Percentiles rank a stretch among this genome's conserved stretches.
Conservation (phyloP, 2,329 filamentous ascomycete genomes). For the Akanthomyces uredinophilus region DNA sequence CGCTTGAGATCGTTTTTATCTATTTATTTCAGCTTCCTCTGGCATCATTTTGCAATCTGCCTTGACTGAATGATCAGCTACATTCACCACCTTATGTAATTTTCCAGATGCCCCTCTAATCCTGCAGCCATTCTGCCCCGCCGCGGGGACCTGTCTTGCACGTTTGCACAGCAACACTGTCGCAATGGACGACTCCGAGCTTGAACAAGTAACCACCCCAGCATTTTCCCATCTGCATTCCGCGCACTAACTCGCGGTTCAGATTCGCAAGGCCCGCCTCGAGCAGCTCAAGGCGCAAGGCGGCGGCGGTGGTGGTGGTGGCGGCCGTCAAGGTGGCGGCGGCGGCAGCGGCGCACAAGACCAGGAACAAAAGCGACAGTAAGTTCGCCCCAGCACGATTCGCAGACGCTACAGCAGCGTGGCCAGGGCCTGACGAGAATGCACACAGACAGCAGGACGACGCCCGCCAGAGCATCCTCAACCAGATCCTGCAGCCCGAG, state of each 20-base stretch:
- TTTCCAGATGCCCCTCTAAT: conserved; percentile 8
- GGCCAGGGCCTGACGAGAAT: too few relatives aligned
- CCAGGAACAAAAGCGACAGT: conserved; percentile 57
- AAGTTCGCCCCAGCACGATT: conserved; percentile 14
- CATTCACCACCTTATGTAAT: not conserved
- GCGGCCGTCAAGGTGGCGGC: conserved; percentile 28
- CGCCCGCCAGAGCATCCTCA: conserved; percentile 70
- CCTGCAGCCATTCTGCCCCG: conserved; percentile 13
- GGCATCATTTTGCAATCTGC: too few relatives aligned
- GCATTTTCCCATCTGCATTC: not conserved
- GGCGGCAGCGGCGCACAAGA: conserved; percentile 34
- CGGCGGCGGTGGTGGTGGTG: conserved; percentile 43
- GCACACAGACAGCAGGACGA: conserved; percentile 51
- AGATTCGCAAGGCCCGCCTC: conserved; percentile 89
- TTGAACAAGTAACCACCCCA: conserved; percentile 32
- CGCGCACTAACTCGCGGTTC: conserved; percentile 7
- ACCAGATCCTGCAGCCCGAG: conserved; percentile 90
- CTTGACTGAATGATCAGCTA: too few relatives aligned
- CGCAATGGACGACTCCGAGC: conserved; percentile 40
- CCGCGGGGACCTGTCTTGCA: conserved; percentile 2
- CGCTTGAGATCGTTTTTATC: too few relatives aligned
- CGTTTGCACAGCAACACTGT: conserved; percentile 13
- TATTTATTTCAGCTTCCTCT: too few relatives aligned
- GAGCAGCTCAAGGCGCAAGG: conserved; percentile 82
- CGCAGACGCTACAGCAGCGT: too few relatives aligned